phyloP scores from a whole-genome alignment of 352 stramenopile species.

The Phytophthora multivora region DNA sequence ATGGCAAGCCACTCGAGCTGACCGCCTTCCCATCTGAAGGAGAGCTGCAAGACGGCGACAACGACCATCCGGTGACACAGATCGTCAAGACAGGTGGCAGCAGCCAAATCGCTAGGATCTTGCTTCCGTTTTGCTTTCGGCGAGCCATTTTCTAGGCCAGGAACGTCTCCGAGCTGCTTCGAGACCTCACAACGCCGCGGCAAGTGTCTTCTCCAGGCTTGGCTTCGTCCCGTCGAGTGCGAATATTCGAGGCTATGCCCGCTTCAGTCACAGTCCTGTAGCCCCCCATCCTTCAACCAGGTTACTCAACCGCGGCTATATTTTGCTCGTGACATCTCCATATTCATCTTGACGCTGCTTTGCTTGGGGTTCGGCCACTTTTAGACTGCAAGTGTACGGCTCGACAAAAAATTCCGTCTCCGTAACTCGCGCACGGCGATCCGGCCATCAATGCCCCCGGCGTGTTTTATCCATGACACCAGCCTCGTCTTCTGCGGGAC shows the following conservation, averaged over 20 bases:
- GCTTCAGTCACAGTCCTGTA: constrained; percentile 9
- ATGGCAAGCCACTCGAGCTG: constrained; percentile 11
- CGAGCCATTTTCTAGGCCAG: constrained; percentile 12
- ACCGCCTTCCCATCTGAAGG: constrained; percentile 22
- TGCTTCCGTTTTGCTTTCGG: constrained; percentile 14
- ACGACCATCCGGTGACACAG: constrained; percentile 23
- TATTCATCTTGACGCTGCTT: constrained; percentile 22
- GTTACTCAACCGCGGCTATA: constrained; percentile 20
- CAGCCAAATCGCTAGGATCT: constrained; percentile 27
- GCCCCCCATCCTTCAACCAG: constrained; percentile 25
- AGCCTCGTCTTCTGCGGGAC: constrained; percentile 12
- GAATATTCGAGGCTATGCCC: constrained; percentile 26
- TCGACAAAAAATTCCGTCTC: constrained; percentile 7
- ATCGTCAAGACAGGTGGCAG: constrained; percentile 26
- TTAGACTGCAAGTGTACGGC: constrained; percentile 22
- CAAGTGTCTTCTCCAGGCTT: constrained; percentile 13
- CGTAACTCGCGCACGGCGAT: not conserved
- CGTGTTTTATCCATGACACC: constrained; percentile 16
- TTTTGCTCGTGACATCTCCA: constrained; percentile 25
- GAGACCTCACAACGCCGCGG: constrained; percentile 28
- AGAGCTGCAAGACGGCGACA: constrained; percentile 28
- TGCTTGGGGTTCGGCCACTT: constrained; percentile 21
- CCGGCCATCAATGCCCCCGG: constrained; percentile 14
- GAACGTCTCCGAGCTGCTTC: constrained; percentile 1
- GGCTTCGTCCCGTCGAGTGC: constrained; percentile 29